phyloP scores from a whole-genome alignment of 108 stramenopile species.

The Stephanodiscus minutulus region DNA sequence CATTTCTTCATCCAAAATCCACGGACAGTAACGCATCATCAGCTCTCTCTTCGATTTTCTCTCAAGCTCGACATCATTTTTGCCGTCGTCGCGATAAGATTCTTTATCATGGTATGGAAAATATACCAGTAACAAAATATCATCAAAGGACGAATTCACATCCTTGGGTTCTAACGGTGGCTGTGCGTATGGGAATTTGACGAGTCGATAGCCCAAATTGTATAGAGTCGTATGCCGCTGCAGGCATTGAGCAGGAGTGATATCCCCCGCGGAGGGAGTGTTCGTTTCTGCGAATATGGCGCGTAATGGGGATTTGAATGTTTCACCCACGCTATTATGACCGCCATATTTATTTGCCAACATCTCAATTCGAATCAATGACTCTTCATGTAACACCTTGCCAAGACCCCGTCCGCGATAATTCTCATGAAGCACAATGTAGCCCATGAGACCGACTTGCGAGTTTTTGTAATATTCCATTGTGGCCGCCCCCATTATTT shows the following conservation, averaged over 20 bases:
- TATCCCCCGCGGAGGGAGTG: conserved; percentile 55
- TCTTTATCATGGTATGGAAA: conserved; percentile 20
- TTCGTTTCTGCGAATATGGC: conserved; percentile 64
- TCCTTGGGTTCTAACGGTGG: conserved; percentile 49
- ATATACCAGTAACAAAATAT: conserved; percentile 51
- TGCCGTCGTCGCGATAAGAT: not conserved
- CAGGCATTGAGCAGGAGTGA: conserved; percentile 42
- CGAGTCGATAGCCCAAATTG: conserved; percentile 55
- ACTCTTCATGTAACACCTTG: conserved; percentile 42
- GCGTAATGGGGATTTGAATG: conserved; percentile 15
- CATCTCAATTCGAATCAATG: conserved; percentile 36
- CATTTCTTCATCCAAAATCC: conserved; percentile 19
- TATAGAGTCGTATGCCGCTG: conserved; percentile 50
- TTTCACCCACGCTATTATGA: not conserved
- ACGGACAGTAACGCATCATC: conserved; percentile 14
- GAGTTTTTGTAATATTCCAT: conserved; percentile 61
- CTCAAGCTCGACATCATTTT: not conserved
- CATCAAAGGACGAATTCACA: conserved; percentile 46
- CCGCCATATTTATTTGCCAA: conserved; percentile 29
- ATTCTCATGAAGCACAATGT: conserved; percentile 46
- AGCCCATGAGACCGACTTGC: conserved; percentile 54
- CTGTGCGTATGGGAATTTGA: conserved; percentile 60
- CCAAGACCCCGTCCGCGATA: conserved; percentile 52
- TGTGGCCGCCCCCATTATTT: conserved; percentile 53
- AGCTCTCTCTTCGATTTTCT: not conserved